phyloP scores from a whole-genome alignment of 148 eudicot species.

The Simmondsia chinensis region DNA sequence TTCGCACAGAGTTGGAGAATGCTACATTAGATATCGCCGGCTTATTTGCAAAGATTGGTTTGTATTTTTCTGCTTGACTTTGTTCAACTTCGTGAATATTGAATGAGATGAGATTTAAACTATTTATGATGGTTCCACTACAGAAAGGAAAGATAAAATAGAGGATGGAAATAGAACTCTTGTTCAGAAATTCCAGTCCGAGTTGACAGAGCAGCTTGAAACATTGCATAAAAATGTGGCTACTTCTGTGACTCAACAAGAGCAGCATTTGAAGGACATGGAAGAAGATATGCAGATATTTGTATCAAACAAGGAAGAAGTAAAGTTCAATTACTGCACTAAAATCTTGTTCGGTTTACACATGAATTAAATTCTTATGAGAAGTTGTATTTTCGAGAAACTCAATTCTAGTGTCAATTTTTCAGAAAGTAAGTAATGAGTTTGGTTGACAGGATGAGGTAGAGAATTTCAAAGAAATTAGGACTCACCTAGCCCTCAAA shows the following conservation, averaged over 20 bases:
- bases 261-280: slow-evolving; percentile 76
- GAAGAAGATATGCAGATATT: slow-evolving; percentile 97
- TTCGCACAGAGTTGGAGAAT: slow-evolving; percentile 78
- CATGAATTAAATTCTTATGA: no score
- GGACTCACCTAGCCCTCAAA: no score
- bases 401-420: no score
- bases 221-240: slow-evolving; percentile 80
- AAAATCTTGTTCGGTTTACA: no score
- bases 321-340: slow-evolving; percentile 8
- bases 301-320: slow-evolving; percentile 93
- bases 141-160: slow-evolving; percentile 94
- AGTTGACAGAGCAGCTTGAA: slow-evolving; percentile 79
- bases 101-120: no score
- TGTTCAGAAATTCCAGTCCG: slow-evolving; percentile 69
- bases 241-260: slow-evolving; percentile 83
- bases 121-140: no score
- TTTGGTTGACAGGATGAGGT: no score
- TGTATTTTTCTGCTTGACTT: no score
- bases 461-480: no score
- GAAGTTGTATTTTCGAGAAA: no score
- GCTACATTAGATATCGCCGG: slow-evolving; percentile 87
- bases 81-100: no score
- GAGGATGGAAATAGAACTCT: slow-evolving; percentile 84
- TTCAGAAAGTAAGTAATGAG: no score
- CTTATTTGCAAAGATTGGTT: slow-evolving; percentile 87